phyloP scores from a whole-genome alignment of 495 filamentous ascomycete species.

The Xylaria intraflava region DNA sequence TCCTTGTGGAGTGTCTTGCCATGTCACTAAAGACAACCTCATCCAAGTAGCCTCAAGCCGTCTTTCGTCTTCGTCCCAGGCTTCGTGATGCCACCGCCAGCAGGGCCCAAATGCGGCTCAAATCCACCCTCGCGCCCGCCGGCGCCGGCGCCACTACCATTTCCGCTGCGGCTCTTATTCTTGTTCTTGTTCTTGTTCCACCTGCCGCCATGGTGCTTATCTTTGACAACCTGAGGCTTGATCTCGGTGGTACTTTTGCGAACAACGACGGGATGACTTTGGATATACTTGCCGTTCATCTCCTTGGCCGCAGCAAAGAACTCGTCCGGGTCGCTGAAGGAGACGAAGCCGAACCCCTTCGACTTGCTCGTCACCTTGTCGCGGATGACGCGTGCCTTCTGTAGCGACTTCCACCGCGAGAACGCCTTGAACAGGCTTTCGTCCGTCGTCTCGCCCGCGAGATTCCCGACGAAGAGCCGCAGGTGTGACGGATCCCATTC shows the following conservation, averaged over 20 bases:
- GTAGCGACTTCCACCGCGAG: constrained; percentile 73
- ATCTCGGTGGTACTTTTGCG: constrained; percentile 88
- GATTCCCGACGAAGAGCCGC: constrained; percentile 90
- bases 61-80: constrained; percentile 73
- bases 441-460: constrained; percentile 97
- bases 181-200: constrained; percentile 24
- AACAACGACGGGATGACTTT: constrained; percentile 84
- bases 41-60: constrained; percentile 71
- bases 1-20: too few relatives aligned
- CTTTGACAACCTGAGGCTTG: constrained; percentile 46
- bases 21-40: constrained; percentile 27
- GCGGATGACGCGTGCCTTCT: constrained; percentile 89
- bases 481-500: constrained; percentile 98
- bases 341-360: constrained; percentile 93
- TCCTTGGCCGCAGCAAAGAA: constrained; percentile 92
- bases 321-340: constrained; percentile 90
- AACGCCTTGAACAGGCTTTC: constrained; percentile 94
- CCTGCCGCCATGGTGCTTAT: constrained; percentile 28
- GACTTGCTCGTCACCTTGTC: constrained; percentile 95
- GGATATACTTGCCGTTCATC: constrained; percentile 99
- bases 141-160: constrained; percentile 19
- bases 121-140: constrained; percentile 27
- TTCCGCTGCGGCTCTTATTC: constrained; percentile 24
- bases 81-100: constrained; percentile 66
- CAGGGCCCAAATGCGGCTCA: constrained; percentile 40